These are phyloP conservation scores for Curvularia sp. DNA, from an alignment of 2,329 filamentous ascomycete genomes.

Conservation along the genomic window DNA sequence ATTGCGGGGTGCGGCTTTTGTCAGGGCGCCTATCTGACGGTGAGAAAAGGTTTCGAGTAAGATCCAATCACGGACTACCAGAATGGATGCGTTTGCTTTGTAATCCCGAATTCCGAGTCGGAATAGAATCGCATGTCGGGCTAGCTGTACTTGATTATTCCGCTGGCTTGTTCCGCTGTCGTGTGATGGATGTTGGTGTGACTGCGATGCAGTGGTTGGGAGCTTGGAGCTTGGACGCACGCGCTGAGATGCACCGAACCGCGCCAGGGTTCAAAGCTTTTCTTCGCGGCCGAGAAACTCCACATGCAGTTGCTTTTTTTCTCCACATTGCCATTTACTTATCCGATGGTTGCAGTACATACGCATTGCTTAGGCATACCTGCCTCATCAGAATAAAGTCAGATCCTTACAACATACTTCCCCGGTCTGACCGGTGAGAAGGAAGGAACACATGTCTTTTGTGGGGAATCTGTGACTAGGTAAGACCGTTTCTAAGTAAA, in stretches of 20 bases:
- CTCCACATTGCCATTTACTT: neutral
- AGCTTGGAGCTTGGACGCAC: neutral
- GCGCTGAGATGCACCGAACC: neutral
- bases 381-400: neutral
- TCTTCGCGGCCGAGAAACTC: neutral
- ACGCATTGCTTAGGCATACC: neutral
- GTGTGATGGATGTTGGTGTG: neutral
- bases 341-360: neutral
- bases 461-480: neutral
- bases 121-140: neutral
- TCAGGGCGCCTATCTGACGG: constrained; percentile 3
- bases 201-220: neutral
- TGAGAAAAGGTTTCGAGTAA: neutral
- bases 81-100: neutral
- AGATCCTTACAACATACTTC: neutral
- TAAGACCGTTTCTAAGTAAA: neutral
- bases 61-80: neutral
- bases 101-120: constrained; percentile 12
- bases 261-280: constrained; percentile 1
- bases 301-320: neutral
- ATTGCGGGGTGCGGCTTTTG: neutral
- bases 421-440: neutral
- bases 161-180: neutral
- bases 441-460: neutral
- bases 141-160: neutral